phyloP scores from a whole-genome alignment of 345 rosid species.

The Anastatica hierochuntica region DNA sequence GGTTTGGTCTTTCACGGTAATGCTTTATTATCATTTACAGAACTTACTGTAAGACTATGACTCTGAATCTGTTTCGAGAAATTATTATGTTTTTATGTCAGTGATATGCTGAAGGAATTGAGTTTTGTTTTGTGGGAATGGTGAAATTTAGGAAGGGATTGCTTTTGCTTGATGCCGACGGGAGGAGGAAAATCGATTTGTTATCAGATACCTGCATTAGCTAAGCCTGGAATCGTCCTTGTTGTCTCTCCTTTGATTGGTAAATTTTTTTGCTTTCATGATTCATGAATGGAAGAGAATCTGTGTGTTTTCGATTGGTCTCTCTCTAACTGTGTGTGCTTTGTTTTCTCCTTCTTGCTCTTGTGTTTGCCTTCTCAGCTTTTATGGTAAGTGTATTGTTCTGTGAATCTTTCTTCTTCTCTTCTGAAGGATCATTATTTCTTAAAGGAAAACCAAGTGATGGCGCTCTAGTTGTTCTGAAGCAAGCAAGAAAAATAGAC shows the following conservation, averaged over 20 bases:
- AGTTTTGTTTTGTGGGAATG: neutral
- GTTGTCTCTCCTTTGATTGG: constrained; percentile 96
- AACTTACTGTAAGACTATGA: no score
- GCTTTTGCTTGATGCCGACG: constrained; percentile 95
- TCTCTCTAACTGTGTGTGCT: constrained; percentile 8
- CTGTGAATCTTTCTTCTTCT: no score
- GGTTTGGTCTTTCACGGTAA: no score
- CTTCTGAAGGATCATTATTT: no score
- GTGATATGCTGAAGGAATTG: no score
- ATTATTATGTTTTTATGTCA: no score
- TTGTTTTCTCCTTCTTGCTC: neutral
- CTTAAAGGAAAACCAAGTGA: no score
- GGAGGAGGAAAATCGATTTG: constrained; percentile 98
- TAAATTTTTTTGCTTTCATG: constrained; percentile 11
- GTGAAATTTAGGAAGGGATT: constrained; percentile 47
- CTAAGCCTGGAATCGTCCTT: constrained; percentile 79
- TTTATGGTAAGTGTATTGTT: constrained; percentile 56
- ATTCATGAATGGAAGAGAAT: no score
- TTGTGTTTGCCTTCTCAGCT: constrained; percentile 40
- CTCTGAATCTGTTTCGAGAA: no score
- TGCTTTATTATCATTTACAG: no score
- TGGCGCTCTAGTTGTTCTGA: no score
- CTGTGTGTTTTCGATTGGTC: neutral
- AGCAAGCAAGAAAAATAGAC: no score
- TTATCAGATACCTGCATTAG: constrained; percentile 89